Percentiles rank a stretch among this genome's conserved stretches.
Evolutionary conservation across 202 grass and related monocot species (phyloP).

Genomic region (Eragrostis tef): DNA sequence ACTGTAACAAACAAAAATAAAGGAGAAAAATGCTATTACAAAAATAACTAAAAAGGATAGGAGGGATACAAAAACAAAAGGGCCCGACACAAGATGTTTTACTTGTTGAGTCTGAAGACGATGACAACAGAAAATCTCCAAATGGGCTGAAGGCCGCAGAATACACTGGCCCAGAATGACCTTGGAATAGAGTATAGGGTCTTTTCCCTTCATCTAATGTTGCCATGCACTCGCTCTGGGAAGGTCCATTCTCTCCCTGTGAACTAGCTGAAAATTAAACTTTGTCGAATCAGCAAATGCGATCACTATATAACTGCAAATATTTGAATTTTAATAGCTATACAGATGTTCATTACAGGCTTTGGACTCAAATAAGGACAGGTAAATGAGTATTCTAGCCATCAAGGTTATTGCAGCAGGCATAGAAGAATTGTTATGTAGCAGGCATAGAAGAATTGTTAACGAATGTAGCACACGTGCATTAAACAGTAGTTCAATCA

Average conservation of each 20-base stretch:
- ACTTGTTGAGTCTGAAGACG: constrained; percentile 96
- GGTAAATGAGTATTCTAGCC: background rate
- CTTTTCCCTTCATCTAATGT: constrained; percentile 64
- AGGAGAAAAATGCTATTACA: background rate
- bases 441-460: constrained; percentile 8
- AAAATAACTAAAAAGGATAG: constrained; percentile 19
- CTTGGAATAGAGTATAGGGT: constrained; percentile 80
- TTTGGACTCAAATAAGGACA: constrained; percentile 26
- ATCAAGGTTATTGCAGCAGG: too few species aligned
- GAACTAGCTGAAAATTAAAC: constrained; percentile 54
- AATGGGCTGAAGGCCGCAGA: constrained; percentile 83
- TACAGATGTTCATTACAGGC: constrained; percentile 11
- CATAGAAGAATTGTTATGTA: background rate
- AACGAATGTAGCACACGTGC: background rate
- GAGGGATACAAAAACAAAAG: constrained; percentile 33
- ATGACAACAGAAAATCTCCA: constrained; percentile 89
- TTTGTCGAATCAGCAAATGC: constrained; percentile 43
- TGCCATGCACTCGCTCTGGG: constrained; percentile 58
- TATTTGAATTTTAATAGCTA: constrained; percentile 13
- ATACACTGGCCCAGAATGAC: constrained; percentile 94
- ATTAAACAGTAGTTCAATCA: constrained; percentile 3
- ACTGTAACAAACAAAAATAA: constrained; percentile 57
- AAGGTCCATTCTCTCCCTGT: constrained; percentile 69
- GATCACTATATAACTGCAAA: constrained; percentile 37
- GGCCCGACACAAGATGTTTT: constrained; percentile 30